Evolutionary conservation across 805 yeast genomes (phyloP).

Genomic region (Tetrapisispora iriomotensis): DNA sequence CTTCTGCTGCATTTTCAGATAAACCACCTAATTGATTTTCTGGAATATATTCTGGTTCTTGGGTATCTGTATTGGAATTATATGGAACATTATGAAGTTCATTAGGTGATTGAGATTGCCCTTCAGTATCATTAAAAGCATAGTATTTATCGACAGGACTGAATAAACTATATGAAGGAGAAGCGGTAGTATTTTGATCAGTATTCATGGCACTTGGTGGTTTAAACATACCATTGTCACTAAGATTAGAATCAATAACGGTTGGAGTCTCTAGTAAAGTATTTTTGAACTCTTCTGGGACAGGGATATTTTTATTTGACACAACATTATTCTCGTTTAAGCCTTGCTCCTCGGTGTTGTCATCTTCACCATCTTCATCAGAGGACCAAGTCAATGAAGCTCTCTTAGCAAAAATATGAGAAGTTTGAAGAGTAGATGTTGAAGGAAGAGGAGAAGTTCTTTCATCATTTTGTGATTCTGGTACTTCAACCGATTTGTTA

Average conservation of each 20-base stretch:
- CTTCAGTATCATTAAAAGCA: background rate
- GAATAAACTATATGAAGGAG: constrained; percentile 4
- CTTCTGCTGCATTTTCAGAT: background rate
- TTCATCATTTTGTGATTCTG: background rate
- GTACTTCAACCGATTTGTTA: background rate
- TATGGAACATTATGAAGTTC: background rate
- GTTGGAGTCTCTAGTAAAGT: background rate
- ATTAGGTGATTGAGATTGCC: background rate
- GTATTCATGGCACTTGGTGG: background rate
- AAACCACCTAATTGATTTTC: background rate
- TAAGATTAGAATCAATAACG: background rate
- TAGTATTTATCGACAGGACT: constrained; percentile 6
- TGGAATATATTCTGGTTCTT: background rate
- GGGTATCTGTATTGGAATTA: background rate
- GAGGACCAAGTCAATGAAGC: constrained; percentile 84
- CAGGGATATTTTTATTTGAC: background rate
- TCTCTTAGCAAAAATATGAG: constrained; percentile 74
- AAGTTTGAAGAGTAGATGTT: constrained; percentile 42
- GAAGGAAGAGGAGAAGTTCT: constrained; percentile 6
- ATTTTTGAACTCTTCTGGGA: background rate
- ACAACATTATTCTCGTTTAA: background rate
- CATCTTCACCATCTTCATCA: constrained; percentile 47
- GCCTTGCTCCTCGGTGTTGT: background rate
- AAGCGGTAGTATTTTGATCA: background rate
- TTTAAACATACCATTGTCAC: background rate